phyloP scores from a whole-genome alignment of 768 basidiomycete species.

The Suillus plorans region DNA sequence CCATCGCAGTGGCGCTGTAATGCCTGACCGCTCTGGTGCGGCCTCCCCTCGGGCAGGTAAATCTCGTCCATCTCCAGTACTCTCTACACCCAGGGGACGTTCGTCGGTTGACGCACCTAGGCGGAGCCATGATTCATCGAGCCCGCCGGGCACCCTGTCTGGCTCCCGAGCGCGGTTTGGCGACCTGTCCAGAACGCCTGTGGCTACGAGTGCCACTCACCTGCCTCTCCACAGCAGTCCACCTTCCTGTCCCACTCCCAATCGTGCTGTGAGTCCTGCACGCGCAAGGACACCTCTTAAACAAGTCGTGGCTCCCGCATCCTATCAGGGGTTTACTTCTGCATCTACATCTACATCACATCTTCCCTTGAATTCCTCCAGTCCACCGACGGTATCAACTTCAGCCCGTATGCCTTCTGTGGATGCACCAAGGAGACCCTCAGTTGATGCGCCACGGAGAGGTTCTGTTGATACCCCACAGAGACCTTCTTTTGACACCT shows the following conservation, averaged over 20 bases:
- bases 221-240: slow-evolving; percentile 36
- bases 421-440: slow-evolving; percentile 27
- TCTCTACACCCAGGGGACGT: slow-evolving; percentile 26
- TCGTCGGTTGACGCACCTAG: slow-evolving; percentile 37
- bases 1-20: slow-evolving; percentile 20
- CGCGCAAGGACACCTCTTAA: slow-evolving; percentile 42
- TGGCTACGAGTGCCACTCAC: slow-evolving; percentile 40
- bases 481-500: slow-evolving; percentile 30
- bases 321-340: slow-evolving; percentile 43
- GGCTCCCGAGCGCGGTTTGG: slow-evolving; percentile 35
- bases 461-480: slow-evolving; percentile 32
- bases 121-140: slow-evolving; percentile 39
- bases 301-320: slow-evolving; percentile 40
- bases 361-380: slow-evolving; percentile 38
- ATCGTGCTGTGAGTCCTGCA: slow-evolving; percentile 41
- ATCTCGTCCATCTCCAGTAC: slow-evolving; percentile 35
- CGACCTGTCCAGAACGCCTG: slow-evolving; percentile 35
- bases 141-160: slow-evolving; percentile 45
- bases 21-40: slow-evolving; percentile 30
- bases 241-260: slow-evolving; percentile 39
- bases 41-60: slow-evolving; percentile 29
- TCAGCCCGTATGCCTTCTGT: slow-evolving; percentile 28
- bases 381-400: slow-evolving; percentile 28
- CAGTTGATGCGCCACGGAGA: slow-evolving; percentile 23
- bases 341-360: slow-evolving; percentile 52